Evolutionary conservation across 805 yeast species (phyloP), one percentile per base, ranked within the genome.

Genomic region (Candida alai): DNA sequence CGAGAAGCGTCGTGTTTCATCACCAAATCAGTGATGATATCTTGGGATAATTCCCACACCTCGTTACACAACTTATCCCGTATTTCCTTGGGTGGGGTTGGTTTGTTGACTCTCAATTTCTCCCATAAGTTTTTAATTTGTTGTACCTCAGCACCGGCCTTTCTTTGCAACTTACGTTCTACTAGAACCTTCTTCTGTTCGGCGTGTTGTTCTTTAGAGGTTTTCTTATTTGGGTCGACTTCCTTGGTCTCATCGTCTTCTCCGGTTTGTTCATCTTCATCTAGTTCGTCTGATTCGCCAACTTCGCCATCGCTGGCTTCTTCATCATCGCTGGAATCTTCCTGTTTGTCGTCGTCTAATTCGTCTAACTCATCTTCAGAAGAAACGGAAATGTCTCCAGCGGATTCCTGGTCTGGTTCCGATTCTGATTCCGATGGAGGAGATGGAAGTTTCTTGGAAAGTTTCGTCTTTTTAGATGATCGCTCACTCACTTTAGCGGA

Each of bases 1-100:
- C 98, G 77, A 16, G 96, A 86, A 7, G 97, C 90, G 68, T 90
- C 97, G 56, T 90, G 98, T 67, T 93, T 88, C 65, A 90, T 60
- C 21, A 90, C 96, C 45, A 90, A 72, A 50, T 90, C 97, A 42
- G 76, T 75, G 37, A 88, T 73, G 34, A 80, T 78, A 50, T 82
- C 87, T 49, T 83, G 76, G 32, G 94, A 69, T 41, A 86, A 70
- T 16, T 73, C 80, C 96, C 96, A 89, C 28, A 85, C 78, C 61
- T 89, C 90, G 48, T 82, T 73, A 47, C 89, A 78, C 34, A 88
- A 67, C 58, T 82, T 81, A 43, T 80, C 82, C 57, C 96, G 78
- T 11, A 78, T 72, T 39, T 73, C 79, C 47, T 83, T 80, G 30
- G 95, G 84, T 36, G 88, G 68, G 16, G 89, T 80, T 26, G 94